These are phyloP conservation scores for Alternaria atra DNA, from an alignment of 2,329 filamentous ascomycete genomes.

Conservation along the genomic window DNA sequence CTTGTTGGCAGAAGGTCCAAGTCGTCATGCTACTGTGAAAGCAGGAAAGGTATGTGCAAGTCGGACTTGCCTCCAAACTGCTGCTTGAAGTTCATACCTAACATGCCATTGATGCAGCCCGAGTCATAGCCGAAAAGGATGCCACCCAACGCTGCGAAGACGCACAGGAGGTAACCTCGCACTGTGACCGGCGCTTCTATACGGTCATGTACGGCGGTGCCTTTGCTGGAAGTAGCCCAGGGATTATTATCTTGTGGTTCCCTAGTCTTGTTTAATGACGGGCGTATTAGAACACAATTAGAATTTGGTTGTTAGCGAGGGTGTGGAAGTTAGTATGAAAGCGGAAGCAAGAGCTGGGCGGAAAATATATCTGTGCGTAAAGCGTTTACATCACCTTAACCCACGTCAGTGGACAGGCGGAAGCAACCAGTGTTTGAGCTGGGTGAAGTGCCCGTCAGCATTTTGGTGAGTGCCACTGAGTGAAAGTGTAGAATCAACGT, in stretches of 20 bases:
- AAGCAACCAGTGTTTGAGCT: constrained; percentile 1
- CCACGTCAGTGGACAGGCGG: constrained; percentile 3
- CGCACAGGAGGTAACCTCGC: constrained; percentile 57
- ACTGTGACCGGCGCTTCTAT: constrained; percentile 62
- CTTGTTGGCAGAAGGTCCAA: constrained; percentile 63
- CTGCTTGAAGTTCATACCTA: constrained; percentile 55
- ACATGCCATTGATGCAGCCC: constrained; percentile 75
- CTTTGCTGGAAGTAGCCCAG: constrained; percentile 33
- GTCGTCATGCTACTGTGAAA: constrained; percentile 4
- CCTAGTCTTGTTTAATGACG: constrained; percentile 4
- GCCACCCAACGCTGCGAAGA: constrained; percentile 60
- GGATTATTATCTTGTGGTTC: constrained; percentile 28
- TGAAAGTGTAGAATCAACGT: not conserved
- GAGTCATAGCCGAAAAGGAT: constrained; percentile 84
- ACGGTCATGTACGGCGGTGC: constrained; percentile 57
- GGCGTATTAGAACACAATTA: not conserved
- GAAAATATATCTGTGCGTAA: constrained; percentile 9
- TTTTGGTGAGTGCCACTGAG: not conserved
- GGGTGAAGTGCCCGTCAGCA: constrained; percentile 2
- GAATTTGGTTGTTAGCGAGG: not conserved
- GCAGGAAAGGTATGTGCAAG: not conserved
- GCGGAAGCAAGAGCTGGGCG: not conserved
- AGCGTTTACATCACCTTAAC: constrained; percentile 3
- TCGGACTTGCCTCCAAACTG: constrained; percentile 51
- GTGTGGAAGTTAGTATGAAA: not conserved